Evolutionary conservation across 805 yeast genomes (phyloP).

Genomic region (Wickerhamiella sorbophila): DNA sequence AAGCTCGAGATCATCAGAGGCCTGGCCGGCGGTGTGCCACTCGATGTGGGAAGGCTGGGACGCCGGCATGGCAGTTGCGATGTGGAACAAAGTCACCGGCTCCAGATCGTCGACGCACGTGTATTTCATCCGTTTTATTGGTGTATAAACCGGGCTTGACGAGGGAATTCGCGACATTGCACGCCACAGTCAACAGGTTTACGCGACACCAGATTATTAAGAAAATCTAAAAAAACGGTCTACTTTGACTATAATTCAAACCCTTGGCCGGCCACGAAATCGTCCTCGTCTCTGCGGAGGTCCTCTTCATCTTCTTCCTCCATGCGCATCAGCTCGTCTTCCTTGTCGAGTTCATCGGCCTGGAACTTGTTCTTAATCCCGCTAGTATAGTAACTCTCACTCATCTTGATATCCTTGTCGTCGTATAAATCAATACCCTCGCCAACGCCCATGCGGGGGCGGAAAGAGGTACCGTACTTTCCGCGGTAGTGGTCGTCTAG

Average conservation of each 20-base stretch:
- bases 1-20: too few relatives aligned
- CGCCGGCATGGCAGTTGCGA: too few relatives aligned
- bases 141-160: conserved; percentile 20
- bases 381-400: conserved; percentile 22
- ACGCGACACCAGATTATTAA: too few relatives aligned
- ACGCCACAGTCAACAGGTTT: too few relatives aligned
- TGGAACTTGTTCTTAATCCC: conserved; percentile 20
- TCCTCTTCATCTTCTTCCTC: conserved; percentile 20
- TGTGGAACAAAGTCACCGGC: too few relatives aligned
- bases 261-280: conserved; percentile 64
- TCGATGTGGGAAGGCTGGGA: too few relatives aligned
- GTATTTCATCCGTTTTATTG: conserved; percentile 4
- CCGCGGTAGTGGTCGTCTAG: conserved; percentile 65
- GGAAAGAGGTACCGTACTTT: conserved; percentile 11
- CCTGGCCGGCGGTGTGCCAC: too few relatives aligned
- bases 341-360: conserved; percentile 12
- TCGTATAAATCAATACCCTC: conserved; percentile 26
- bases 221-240: too few relatives aligned
- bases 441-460: conserved; percentile 18
- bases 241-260: conserved; percentile 66
- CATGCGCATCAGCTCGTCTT: conserved; percentile 17
- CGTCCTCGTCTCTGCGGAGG: conserved; percentile 34
- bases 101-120: too few relatives aligned
- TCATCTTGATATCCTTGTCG: conserved; percentile 24
- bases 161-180: conserved; percentile 15